A percentile compares a stretch with the other conserved stretches of the same genome.
Evolutionary conservation across 371 early-diverging fungal species (phyloP).

Genomic region (Cokeromyces recurvatus): DNA sequence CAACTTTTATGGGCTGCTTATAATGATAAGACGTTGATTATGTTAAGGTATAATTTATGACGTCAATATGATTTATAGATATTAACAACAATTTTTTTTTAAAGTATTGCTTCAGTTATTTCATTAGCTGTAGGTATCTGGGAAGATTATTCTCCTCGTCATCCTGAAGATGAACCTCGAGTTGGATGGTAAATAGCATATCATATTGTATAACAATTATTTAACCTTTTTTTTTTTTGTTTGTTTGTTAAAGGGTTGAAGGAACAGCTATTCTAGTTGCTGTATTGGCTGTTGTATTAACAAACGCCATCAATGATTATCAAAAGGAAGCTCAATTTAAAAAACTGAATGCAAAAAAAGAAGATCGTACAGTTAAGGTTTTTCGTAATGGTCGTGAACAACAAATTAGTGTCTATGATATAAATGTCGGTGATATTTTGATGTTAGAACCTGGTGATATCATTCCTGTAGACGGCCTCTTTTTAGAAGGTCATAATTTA

Average conservation of each 20-base stretch:
- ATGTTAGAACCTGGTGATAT: slow-evolving; percentile 94
- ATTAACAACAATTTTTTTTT: too few relatives aligned
- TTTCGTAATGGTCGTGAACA: slow-evolving; percentile 73
- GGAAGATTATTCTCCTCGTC: slow-evolving; percentile 61
- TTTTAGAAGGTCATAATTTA: slow-evolving; percentile 74
- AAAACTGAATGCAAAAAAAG: slow-evolving; percentile 87
- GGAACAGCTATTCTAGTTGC: slow-evolving; percentile 88
- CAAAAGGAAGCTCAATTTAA: slow-evolving; percentile 94
- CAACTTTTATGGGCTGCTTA: slow-evolving; percentile 64
- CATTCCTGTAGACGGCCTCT: slow-evolving; percentile 85
- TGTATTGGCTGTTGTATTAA: slow-evolving; percentile 86
- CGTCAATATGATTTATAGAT: too few relatives aligned
- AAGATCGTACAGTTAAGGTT: slow-evolving; percentile 81
- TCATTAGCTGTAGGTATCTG: slow-evolving; percentile 75
- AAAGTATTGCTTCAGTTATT: slow-evolving; percentile 70
- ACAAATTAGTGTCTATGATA: slow-evolving; percentile 79
- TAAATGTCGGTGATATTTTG: slow-evolving; percentile 88
- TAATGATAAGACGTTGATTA: slow-evolving; percentile 64
- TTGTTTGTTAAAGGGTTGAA: slow-evolving; percentile 53
- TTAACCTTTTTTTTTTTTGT: neutral
- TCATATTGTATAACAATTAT: too few relatives aligned
- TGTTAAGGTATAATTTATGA: slow-evolving; percentile 19
- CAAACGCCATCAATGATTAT: slow-evolving; percentile 95
- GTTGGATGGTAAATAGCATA: slow-evolving; percentile 57
- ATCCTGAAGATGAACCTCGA: slow-evolving; percentile 56